Base-by-base conservation (phyloP, 176 grass and related monocot genomes). In the Oryza officinalis region DNA sequence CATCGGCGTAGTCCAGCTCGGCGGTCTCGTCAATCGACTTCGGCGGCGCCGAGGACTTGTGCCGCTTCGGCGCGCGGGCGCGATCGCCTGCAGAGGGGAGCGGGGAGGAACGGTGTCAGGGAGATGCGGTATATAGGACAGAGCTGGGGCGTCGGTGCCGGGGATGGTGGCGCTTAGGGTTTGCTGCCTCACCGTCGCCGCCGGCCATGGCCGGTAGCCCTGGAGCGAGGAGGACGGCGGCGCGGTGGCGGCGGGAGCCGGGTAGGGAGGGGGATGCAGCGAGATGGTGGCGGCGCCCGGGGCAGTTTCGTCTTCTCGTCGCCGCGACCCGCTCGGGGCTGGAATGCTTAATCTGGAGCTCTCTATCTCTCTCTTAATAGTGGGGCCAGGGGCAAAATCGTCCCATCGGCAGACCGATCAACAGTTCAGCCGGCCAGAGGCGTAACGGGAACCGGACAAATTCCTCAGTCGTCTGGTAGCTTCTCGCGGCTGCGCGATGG, bases 1-100 rank as follows among this genome's bases (percentile, higher is more conserved):
- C 93, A 60, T 92, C 91, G 6, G 84, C 85, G 33, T 95, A 93
- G 61, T 95, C 91, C 35, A 80, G 85, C 63, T 98, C 96, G 64
- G 92, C 93, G 72, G 82, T 94, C 65, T 92, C 92, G 32, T 91
- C 82, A 59, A 87, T 85, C 32, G 92, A 80, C 75, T 74, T 93
- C 26, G 89, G 77, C 25, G 93, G 87, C 35, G 75, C 80, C 8
- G 84, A 84, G 67, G 86, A 87, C 87, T 89, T 98, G 59, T 86
- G 60, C 45, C 83, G 94, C 89, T 98, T 98, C 59, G 83, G 72
- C 38, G 67, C 67, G 27, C 93, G 91, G 61, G 82, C 82, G 50
- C 91, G 92, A 71, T 95, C 95, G 20, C 87, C 96, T 94, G 81
- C 67, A 60, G 38, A 46, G 72, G 17, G 50, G 59, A 68, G 41